Evolutionary conservation across 257 asterid species (phyloP).

Genomic region (Ophiorrhiza pumila): DNA sequence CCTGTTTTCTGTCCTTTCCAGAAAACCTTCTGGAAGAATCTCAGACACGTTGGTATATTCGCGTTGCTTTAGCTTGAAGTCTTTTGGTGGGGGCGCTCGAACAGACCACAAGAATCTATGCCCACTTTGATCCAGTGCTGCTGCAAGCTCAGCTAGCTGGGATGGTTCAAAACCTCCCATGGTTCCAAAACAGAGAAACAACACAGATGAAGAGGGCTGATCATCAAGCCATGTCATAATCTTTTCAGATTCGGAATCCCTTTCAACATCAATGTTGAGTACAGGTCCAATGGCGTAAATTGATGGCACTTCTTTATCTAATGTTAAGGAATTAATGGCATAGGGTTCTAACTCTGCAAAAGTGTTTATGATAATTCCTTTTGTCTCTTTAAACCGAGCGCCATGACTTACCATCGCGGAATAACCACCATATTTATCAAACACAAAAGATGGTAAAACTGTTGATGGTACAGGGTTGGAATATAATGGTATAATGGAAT

Average conservation of each 20-base stretch:
- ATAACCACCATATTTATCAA: constrained; percentile 13
- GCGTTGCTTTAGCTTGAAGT: not conserved
- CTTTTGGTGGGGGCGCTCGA: not conserved
- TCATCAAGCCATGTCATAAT: constrained; percentile 15
- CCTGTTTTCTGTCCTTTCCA: constrained; percentile 1
- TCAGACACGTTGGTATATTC: not conserved
- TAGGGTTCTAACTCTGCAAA: not conserved
- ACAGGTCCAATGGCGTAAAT: constrained; percentile 14
- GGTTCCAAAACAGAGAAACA: constrained; percentile 16
- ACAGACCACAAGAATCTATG: constrained; percentile 10
- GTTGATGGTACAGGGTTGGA: not conserved
- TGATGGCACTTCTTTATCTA: not conserved
- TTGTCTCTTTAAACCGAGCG: not conserved
- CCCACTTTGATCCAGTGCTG: constrained; percentile 11
- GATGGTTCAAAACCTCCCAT: constrained; percentile 11
- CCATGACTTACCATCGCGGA: not conserved
- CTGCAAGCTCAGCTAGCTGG: constrained; percentile 12
- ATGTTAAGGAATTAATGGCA: not conserved
- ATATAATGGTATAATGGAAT: not conserved
- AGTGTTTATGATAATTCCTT: constrained; percentile 10
- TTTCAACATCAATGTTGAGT: not conserved
- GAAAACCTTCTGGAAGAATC: constrained; percentile 8
- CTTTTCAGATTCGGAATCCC: not conserved
- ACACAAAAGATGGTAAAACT: not conserved
- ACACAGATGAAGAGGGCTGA: constrained; percentile 8